Base-by-base conservation (phyloP, 352 stramenopile genomes). In the Saprolegnia diclina region DNA sequence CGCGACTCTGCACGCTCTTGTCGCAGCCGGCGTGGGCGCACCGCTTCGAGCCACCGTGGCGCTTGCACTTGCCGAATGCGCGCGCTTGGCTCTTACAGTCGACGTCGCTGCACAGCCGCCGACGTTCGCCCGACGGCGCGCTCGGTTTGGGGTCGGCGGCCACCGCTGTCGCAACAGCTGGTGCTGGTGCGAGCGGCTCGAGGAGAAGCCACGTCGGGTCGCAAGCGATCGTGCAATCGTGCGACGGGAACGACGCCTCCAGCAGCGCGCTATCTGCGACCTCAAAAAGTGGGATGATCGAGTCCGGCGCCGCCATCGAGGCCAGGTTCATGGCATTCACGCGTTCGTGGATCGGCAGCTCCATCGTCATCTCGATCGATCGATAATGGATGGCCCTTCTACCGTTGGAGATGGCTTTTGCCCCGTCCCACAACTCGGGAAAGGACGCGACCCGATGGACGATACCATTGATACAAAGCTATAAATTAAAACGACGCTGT, bases 61-160 rank as follows among this genome's bases (percentile, higher is more conserved):
- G 81, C 71, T 94, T 94, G 77, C 86, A 94, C 32, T 84, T 85
- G 44, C 91, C 89, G 70, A 90, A 94, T 10, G 84, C 84, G 42
- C 86, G 74, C 54, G 86, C 86, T 79, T 94, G 86, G 67, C 80
- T 91, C 63, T 78, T 87, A 72, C 86, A 94, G 29, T 81, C 83
- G 73, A 89, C 81, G 0, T 88, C 77, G 54, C 74, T 81, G 69
- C 86, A 94, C 42, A 92, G 66, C 42, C 91, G 91, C 53, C 86
- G 83, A 40, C 81, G 80, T 42, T 94, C 83, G 13, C 78, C 73
- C 6, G 81, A 89, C 5, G 5, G 29, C 29, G 29, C 29, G 29
- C 29, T 35, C 5, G 29, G 2, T 35, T 35, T 35, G 2, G 29
- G 29, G 29, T 2, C 29, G 29, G 5, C 29, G 29, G 6, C 29